These are phyloP conservation scores for Fragilaria crotonensis DNA, from an alignment of 108 stramenopile species.

Conservation along the genomic window DNA sequence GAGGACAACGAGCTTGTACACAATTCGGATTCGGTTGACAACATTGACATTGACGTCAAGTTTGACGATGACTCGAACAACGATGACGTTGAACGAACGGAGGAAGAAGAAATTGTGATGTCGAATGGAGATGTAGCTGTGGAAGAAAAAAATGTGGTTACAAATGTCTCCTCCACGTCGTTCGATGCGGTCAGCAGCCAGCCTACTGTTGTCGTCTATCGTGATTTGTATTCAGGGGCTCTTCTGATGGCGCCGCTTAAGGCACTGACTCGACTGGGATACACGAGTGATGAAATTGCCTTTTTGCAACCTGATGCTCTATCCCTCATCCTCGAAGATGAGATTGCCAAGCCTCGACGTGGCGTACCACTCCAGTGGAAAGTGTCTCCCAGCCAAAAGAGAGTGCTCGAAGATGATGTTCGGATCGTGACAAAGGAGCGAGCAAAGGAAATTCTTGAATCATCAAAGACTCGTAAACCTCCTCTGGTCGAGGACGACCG, in stretches of 20 bases:
- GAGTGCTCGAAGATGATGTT: constrained; percentile 31
- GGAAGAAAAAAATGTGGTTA: neutral
- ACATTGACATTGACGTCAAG: neutral
- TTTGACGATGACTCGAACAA: neutral
- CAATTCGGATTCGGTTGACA: constrained; percentile 2
- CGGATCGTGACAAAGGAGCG: constrained; percentile 8
- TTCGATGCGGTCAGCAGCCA: neutral
- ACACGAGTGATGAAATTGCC: constrained; percentile 31
- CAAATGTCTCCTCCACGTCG: neutral
- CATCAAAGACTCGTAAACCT: constrained; percentile 2
- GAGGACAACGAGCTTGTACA: neutral
- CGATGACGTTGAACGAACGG: constrained; percentile 2
- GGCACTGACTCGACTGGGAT: constrained; percentile 38
- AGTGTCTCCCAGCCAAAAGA: constrained; percentile 15
- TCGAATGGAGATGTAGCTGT: neutral
- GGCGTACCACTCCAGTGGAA: constrained; percentile 65
- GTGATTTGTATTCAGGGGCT: constrained; percentile 1
- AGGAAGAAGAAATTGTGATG: neutral
- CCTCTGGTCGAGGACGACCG: constrained; percentile 5
- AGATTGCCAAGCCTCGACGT: constrained; percentile 35
- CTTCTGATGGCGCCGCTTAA: constrained; percentile 20
- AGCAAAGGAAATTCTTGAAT: constrained; percentile 1
- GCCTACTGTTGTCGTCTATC: neutral
- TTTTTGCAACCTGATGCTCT: constrained; percentile 44
- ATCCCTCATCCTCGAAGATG: constrained; percentile 46